Conservation (phyloP, 1,139 yeast genomes). For the Geotrichum carabidarum region DNA sequence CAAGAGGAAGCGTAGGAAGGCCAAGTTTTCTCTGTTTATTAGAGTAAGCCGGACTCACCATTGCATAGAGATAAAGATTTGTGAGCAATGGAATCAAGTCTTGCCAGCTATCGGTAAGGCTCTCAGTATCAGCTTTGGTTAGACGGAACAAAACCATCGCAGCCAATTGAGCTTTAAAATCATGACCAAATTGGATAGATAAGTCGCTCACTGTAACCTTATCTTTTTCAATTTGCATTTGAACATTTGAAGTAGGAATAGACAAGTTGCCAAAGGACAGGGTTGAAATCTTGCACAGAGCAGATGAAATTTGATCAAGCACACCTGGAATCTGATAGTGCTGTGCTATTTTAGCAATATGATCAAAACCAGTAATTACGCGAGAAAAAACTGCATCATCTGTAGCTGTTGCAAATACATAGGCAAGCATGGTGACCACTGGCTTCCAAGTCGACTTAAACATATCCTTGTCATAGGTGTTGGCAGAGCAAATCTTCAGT, state of each 20-base stretch:
- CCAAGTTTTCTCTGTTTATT: conserved; percentile 47
- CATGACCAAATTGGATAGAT: conserved; percentile 80
- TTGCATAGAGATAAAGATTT: conserved; percentile 65
- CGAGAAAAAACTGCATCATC: conserved; percentile 87
- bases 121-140: conserved; percentile 52
- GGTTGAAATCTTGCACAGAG: conserved; percentile 56
- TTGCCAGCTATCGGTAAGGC: conserved; percentile 48
- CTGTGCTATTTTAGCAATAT: conserved; percentile 70
- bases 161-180: conserved; percentile 87
- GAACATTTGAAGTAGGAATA: conserved; percentile 36
- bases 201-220: conserved; percentile 72
- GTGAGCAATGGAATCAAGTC: conserved; percentile 56
- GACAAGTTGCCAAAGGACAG: conserved; percentile 41
- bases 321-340: conserved; percentile 53
- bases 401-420: conserved; percentile 77
- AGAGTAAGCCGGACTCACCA: conserved; percentile 48
- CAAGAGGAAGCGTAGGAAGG: conserved; percentile 46
- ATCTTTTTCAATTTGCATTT: conserved; percentile 43
- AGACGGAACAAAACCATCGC: conserved; percentile 80
- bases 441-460: conserved; percentile 60
- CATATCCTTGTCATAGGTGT: conserved; percentile 60
- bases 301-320: conserved; percentile 60
- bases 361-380: conserved; percentile 82
- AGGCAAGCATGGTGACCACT: conserved; percentile 63
- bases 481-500: conserved; percentile 30